phyloP scores from a whole-genome alignment of 345 rosid genomes.

The Eucalyptus sp. region DNA sequence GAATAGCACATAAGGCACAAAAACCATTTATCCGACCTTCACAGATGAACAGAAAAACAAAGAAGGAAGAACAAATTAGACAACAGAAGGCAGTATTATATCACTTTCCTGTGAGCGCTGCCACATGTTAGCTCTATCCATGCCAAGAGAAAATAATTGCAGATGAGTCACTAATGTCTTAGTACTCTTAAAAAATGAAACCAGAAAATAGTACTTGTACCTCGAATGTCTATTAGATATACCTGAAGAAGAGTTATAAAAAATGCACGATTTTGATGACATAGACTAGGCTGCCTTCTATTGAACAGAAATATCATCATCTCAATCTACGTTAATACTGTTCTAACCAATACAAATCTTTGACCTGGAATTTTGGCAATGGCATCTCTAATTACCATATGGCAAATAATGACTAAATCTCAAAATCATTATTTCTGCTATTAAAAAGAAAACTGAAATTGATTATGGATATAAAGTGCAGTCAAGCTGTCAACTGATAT shows the following conservation, averaged over 20 bases:
- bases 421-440: neutral
- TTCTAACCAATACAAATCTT: neutral
- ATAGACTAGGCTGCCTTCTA: neutral
- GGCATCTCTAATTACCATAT: neutral
- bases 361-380: neutral
- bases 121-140: neutral
- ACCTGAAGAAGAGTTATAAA: neutral
- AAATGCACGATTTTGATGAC: neutral
- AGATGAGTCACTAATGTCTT: neutral
- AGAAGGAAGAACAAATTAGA: neutral
- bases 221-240: neutral
- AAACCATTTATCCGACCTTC: slow-evolving; percentile 89
- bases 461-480: neutral
- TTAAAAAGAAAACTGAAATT: neutral
- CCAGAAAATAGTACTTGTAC: neutral
- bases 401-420: neutral
- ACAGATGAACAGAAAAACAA: slow-evolving; percentile 7
- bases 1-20: slow-evolving; percentile 96
- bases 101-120: neutral
- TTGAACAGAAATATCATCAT: neutral
- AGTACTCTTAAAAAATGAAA: neutral
- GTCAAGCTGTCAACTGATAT: neutral
- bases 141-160: neutral
- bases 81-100: neutral
- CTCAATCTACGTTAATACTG: neutral